Evolutionary conservation across 257 asterid species (phyloP), one percentile per base, ranked within the genome.

Genomic region (Solanum chiquidenum): DNA sequence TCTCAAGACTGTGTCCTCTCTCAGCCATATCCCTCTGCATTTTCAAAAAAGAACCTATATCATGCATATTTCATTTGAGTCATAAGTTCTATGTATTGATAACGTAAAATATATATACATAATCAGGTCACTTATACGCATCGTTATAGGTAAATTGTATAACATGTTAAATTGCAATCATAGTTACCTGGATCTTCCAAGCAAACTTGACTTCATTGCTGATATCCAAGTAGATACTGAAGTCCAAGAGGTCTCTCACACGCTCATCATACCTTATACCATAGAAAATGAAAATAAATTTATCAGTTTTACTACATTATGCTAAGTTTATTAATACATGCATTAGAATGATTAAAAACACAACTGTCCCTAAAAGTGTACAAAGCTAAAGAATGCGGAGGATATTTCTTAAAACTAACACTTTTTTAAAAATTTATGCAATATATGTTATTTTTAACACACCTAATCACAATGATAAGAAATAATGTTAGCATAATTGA

Each of bases 1-100:
- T 97, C 88, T 97, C 99, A 34, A 97, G 96, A 76, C 98, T 97
- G 96, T 97, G 99, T 12, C 99, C 99, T 93, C 99, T 94, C 90
- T 97, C 99, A 75, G 99, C 99, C 99, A 97, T 97, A 92, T 97
- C 99, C 89, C 99, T 93, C 99, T 97, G 92, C 91, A 91, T 85
- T 75, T 83, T 84, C 91, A 88, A 29, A 29, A 46, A 9, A 80
- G 27, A 0, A 46, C 38, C 66, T 6, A 34, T 34, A 21, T 34
- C 80, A 23, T 10, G 49, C 82, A 2, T 73, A 73, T 72, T 33
- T 72, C 8, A 4, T 14, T 71, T 1, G 4, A 31, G 25, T 71
- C 31, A 3, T 31, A 13, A 31, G 77, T 1, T 71, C n/a, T 73
- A 73, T 73, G 46, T 23, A 21, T 20, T 34, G 27, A 73, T 27